A percentile compares a stretch with the other conserved stretches of the same genome.
Conservation (phyloP, 2,329 filamentous ascomycete genomes). For the Sporothrix brunneoviolacea region DNA sequence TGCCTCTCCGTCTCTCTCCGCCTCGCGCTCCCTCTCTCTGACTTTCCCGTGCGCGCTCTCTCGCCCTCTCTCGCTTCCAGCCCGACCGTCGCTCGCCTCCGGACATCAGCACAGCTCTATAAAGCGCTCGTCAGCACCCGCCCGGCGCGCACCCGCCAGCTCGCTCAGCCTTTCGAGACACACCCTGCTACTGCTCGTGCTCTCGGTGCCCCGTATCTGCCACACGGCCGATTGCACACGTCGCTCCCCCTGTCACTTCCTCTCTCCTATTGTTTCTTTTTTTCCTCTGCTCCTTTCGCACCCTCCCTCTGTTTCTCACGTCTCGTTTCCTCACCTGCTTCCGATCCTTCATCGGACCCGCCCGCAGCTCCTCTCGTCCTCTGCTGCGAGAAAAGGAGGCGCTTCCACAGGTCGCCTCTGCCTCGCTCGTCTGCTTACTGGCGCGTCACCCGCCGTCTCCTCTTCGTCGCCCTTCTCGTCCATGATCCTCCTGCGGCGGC, state of each 20-base stretch:
- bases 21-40: too few relatives aligned
- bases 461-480: background rate
- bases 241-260: background rate
- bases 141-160: background rate
- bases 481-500: background rate
- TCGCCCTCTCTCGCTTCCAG: too few relatives aligned
- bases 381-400: background rate
- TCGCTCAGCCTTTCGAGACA: conserved; percentile 5
- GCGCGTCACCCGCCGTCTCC: background rate
- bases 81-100: too few relatives aligned
- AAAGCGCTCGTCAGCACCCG: background rate
- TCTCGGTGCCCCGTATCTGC: background rate
- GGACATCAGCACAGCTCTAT: background rate
- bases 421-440: background rate
- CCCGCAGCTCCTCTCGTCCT: background rate
- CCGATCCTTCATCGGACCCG: conserved; percentile 1
- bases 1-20: background rate
- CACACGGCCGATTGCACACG: background rate
- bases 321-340: background rate
- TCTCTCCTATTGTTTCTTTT: background rate
- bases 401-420: background rate
- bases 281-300: background rate
- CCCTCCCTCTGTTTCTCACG: too few relatives aligned
- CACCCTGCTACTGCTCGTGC: too few relatives aligned
- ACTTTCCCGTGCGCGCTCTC: too few relatives aligned